Base-by-base conservation (phyloP, 176 grass and related monocot genomes). In the Saccharum spontaneum region DNA sequence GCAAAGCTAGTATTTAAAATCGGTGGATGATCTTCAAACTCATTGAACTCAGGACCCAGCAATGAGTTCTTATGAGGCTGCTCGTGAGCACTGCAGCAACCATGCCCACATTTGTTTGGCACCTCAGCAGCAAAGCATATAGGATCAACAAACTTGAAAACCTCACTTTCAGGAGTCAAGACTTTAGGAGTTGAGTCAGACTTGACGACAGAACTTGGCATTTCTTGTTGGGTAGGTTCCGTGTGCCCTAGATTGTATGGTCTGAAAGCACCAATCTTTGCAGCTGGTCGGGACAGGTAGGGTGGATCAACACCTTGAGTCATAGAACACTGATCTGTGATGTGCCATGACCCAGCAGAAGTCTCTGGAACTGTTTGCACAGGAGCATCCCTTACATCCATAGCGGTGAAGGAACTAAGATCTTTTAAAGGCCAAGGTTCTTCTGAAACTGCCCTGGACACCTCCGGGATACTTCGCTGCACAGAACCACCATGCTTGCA, bases 1-100 rank as follows among this genome's bases (percentile, higher is more conserved):
- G 88, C 90, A 79, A 99, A 86, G 67, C 88, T 93, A 83, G 73
- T 79, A 82, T 76, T 87, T 52, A 85, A 89, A 84, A 99, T 83
- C 43, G 90, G 90, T 37, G 91, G 84, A 66, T 90, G 72, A 81
- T 99, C 94, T 84, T 92, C 70, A 77, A 94, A 96, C 67, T 99
- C 97, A 46, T 88, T 68, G 89, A 99, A 99, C 80, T 99, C 97
- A n/a, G 97, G 91, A 82, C 92, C 97, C 79, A 99, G 36, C 65
- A 99, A 77, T 26, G 97, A 97, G 33, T 74, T 88, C 16, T 66
- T 84, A 82, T 2, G 54, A 66, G 57, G 46, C 37, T 16, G 62
- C 68, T 78, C 78, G 24, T 83, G 65, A 84, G 62, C 31, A 60
- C 65, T 74, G 78, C 97, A 88, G 73, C 97, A 99, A 38, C 94